Percentiles rank a stretch among this genome's conserved stretches.
Evolutionary conservation across 163 green algal genomes (phyloP).

Genomic region (Chloroidium sp.): DNA sequence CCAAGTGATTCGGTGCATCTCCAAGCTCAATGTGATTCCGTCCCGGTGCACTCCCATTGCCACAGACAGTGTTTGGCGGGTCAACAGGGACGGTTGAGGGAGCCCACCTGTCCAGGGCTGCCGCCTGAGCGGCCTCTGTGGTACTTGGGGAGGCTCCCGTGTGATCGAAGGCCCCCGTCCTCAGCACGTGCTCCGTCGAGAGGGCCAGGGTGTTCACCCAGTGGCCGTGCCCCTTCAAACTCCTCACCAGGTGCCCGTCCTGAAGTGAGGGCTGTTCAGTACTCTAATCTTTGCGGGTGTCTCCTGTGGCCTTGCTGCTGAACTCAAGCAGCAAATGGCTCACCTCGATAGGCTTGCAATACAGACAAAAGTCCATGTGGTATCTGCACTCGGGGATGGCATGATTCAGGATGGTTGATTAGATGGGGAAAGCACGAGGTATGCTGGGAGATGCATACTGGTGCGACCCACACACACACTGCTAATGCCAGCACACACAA

Average conservation of each 20-base stretch:
- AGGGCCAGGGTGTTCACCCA: conserved; percentile 97
- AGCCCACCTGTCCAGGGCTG: conserved; percentile 23
- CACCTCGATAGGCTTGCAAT: no score
- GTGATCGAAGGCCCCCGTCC: conserved; percentile 87
- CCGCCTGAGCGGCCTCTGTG: conserved; percentile 34
- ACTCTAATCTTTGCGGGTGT: no score
- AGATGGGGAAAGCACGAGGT: no score
- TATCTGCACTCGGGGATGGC: no score
- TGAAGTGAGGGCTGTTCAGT: background rate
- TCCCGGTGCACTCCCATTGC: background rate
- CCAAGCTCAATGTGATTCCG: background rate
- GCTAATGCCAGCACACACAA: no score
- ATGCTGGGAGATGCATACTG: no score
- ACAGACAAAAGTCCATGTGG: no score
- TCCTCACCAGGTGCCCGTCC: conserved; percentile 23
- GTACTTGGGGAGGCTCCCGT: conserved; percentile 47
- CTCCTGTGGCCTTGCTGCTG: no score
- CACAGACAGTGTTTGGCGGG: background rate
- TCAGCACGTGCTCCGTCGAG: conserved; percentile 72
- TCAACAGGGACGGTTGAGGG: no score
- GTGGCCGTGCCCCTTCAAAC: conserved; percentile 83
- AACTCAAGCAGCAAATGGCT: no score
- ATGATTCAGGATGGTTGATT: no score
- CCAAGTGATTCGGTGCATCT: background rate
- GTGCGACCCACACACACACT: no score